These are phyloP conservation scores for Populus nigra DNA, from an alignment of 345 rosid species.

Conservation along the genomic window DNA sequence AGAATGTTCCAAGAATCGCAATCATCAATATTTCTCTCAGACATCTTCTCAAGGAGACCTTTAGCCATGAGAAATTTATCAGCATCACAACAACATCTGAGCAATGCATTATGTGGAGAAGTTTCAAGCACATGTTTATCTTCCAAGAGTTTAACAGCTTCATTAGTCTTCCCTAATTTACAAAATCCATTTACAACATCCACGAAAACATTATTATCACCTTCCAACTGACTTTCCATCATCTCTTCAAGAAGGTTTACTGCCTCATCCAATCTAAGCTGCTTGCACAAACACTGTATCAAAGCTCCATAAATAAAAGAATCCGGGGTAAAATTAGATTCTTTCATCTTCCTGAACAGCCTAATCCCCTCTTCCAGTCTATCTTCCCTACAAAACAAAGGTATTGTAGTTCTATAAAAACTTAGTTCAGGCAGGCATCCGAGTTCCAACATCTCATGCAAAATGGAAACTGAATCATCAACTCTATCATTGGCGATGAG, in stretches of 20 bases:
- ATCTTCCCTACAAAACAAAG: constrained; percentile 42
- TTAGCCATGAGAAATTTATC: constrained; percentile 40
- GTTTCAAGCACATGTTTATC: constrained; percentile 25
- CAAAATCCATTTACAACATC: constrained; percentile 45
- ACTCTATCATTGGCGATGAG: constrained; percentile 30
- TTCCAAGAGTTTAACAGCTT: constrained; percentile 44
- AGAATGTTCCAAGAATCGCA: constrained; percentile 51
- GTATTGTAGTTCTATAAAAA: constrained; percentile 36
- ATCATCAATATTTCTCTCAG: constrained; percentile 33
- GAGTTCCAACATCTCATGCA: constrained; percentile 41
- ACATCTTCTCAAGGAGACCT: constrained; percentile 37
- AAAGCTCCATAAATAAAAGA: constrained; percentile 28
- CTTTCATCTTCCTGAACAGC: constrained; percentile 47
- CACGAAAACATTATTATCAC: constrained; percentile 24
- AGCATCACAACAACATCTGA: constrained; percentile 41
- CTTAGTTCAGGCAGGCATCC: constrained; percentile 26
- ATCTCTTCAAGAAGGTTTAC: constrained; percentile 40
- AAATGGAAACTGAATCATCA: constrained; percentile 36
- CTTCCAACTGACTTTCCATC: constrained; percentile 26
- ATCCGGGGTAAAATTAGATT: constrained; percentile 27
- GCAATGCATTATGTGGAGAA: constrained; percentile 48
- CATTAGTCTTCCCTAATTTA: constrained; percentile 26
- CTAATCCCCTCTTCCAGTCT: constrained; percentile 35
- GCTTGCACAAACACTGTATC: constrained; percentile 38
- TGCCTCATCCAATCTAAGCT: constrained; percentile 41